These are phyloP conservation scores for Rhodamnia rubescens DNA, from an alignment of 345 rosid species.

Conservation along the genomic window DNA sequence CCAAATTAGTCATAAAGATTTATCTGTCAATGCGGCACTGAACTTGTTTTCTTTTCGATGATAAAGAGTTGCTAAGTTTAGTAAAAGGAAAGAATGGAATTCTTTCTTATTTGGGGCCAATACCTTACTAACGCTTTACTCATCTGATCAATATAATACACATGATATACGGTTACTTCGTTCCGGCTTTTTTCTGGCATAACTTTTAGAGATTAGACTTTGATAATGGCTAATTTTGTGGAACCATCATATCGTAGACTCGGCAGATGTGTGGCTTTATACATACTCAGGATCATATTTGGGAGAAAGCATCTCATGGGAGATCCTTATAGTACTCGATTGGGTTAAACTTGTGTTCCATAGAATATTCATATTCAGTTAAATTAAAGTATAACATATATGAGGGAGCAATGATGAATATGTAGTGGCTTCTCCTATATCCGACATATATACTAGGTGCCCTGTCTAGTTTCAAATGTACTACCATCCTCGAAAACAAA, in stretches of 20 bases:
- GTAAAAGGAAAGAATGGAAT: too few relatives aligned
- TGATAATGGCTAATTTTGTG: background rate
- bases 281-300: background rate
- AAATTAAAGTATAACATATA: background rate
- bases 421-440: background rate
- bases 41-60: too few relatives aligned
- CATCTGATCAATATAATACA: too few relatives aligned
- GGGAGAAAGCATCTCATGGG: too few relatives aligned
- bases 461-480: background rate
- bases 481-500: background rate
- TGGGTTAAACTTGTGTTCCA: background rate
- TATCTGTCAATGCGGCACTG: too few relatives aligned
- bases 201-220: background rate
- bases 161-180: too few relatives aligned
- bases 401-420: background rate
- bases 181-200: too few relatives aligned
- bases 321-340: background rate
- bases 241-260: background rate
- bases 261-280: background rate
- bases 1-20: too few relatives aligned
- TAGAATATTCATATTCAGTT: background rate
- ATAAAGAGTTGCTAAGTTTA: too few relatives aligned
- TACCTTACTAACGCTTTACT: too few relatives aligned
- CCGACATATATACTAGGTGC: background rate
- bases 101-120: too few relatives aligned